Percentiles rank a stretch among this genome's conserved stretches.
phyloP scores from a whole-genome alignment of 2,329 filamentous ascomycete species.

The Calonectria montana region DNA sequence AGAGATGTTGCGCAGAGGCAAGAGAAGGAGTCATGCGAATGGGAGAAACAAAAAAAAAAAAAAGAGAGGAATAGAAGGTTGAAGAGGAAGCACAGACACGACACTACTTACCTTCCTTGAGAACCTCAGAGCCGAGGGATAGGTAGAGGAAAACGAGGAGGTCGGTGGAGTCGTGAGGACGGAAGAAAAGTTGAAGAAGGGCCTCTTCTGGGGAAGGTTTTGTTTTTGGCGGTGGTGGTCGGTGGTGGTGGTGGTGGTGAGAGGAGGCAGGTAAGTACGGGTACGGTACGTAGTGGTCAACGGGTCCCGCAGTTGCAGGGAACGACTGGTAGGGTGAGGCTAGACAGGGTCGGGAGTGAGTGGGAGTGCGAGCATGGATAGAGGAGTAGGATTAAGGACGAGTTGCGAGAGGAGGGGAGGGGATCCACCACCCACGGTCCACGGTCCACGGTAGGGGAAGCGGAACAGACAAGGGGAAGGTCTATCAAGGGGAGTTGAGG shows the following conservation, averaged over 20 bases:
- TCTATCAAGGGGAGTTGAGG: conserved; percentile 12
- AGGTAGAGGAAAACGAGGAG: conserved; percentile 46
- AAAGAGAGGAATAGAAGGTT: conserved; percentile 46
- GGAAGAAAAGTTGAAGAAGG: conserved; percentile 44
- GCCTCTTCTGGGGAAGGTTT: conserved; percentile 45
- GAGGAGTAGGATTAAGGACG: conserved; percentile 25
- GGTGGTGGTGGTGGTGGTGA: conserved; percentile 42
- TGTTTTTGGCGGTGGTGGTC: conserved; percentile 48
- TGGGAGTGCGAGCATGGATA: conserved; percentile 23
- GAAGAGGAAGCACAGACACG: conserved; percentile 40
- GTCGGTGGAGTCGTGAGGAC: conserved; percentile 51
- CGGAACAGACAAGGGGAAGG: conserved; percentile 19
- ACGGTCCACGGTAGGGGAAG: conserved; percentile 18
- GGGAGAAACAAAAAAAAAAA: conserved; percentile 29
- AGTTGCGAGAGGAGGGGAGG: conserved; percentile 8
- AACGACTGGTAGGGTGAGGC: conserved; percentile 39
- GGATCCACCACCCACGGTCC: conserved; percentile 16
- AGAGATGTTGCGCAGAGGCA: conserved; percentile 23
- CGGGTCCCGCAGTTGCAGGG: conserved; percentile 37
- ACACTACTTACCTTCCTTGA: conserved; percentile 29
- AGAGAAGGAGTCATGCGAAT: conserved; percentile 23
- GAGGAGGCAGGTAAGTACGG: conserved; percentile 46
- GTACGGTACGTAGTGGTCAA: conserved; percentile 41
- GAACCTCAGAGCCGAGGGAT: conserved; percentile 43
- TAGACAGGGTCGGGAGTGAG: conserved; percentile 32